Percentiles rank a stretch among this genome's conserved stretches.
Evolutionary conservation across 306 rosid genomes (phyloP).

Genomic region (Vicia sativa): DNA sequence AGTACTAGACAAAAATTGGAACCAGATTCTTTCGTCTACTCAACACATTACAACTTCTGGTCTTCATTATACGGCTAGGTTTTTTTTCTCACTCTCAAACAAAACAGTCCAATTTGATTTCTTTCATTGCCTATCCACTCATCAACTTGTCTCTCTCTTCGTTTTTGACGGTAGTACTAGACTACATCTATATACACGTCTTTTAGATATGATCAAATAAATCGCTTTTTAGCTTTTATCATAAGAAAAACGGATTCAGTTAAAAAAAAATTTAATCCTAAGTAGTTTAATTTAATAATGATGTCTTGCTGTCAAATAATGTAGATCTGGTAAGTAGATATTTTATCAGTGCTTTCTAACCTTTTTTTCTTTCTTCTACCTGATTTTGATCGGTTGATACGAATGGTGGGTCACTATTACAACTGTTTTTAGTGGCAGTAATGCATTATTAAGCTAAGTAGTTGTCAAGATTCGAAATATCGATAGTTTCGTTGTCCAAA

Average conservation of each 20-base stretch:
- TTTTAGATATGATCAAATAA: slow-evolving; percentile 27
- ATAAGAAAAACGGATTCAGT: too few species aligned
- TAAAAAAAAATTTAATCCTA: too few species aligned
- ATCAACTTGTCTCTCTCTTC: slow-evolving; percentile 31
- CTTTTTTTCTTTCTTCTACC: not conserved
- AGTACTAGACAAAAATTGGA: slow-evolving; percentile 37
- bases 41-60: slow-evolving; percentile 27
- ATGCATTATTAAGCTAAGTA: slow-evolving; percentile 11
- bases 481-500: not conserved
- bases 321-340: not conserved
- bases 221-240: not conserved
- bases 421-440: slow-evolving; percentile 1
- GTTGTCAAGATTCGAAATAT: slow-evolving; percentile 6
- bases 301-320: not conserved
- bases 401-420: slow-evolving; percentile 25
- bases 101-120: slow-evolving; percentile 46
- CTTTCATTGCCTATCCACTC: slow-evolving; percentile 57
- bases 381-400: slow-evolving; percentile 5
- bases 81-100: slow-evolving; percentile 43
- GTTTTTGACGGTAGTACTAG: slow-evolving; percentile 28
- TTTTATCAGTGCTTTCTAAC: not conserved
- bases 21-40: slow-evolving; percentile 36
- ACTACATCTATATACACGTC: slow-evolving; percentile 24
- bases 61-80: slow-evolving; percentile 26
- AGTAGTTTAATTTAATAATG: not conserved